Percentiles rank a stretch among this genome's conserved stretches.
phyloP scores from a whole-genome alignment of 352 stramenopile genomes.

The Blastocystis sp. region DNA sequence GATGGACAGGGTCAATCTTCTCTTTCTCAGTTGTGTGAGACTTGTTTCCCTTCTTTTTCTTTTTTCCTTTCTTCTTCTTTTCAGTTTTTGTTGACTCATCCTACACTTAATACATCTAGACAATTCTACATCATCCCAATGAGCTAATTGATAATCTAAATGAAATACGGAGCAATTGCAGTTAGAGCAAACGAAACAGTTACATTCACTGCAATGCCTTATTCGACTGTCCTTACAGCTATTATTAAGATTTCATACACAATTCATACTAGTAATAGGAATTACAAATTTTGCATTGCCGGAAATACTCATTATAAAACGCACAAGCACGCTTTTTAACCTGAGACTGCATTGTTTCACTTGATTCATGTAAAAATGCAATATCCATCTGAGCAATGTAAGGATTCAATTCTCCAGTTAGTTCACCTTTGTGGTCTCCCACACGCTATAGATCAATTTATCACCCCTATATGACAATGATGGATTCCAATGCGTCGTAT shows the following conservation, averaged over 20 bases:
- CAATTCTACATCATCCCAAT: conserved; percentile 74
- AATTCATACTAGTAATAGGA: conserved; percentile 86
- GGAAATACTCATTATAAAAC: conserved; percentile 95
- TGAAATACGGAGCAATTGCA: conserved; percentile 94
- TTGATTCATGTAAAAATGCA: conserved; percentile 72
- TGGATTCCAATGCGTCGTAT: not conserved
- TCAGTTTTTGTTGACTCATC: conserved; percentile 83
- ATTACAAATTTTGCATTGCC: conserved; percentile 90
- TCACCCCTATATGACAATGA: not conserved
- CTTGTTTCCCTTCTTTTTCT: conserved; percentile 68
- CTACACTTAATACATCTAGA: conserved; percentile 76
- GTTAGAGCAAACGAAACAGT: conserved; percentile 90
- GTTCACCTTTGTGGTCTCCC: not conserved
- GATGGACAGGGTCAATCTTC: not conserved
- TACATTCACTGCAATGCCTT: conserved; percentile 92
- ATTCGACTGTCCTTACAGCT: conserved; percentile 68
- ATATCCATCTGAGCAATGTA: conserved; percentile 80
- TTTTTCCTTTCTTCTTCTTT: conserved; percentile 80
- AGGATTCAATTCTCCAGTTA: conserved; percentile 50
- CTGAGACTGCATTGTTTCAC: conserved; percentile 75
- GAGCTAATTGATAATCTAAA: conserved; percentile 86
- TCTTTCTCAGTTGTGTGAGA: not conserved
- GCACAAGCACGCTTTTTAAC: conserved; percentile 85
- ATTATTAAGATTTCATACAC: conserved; percentile 64
- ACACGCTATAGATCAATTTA: not conserved